These are phyloP conservation scores for Hevea brasiliensis DNA, from an alignment of 345 rosid species.

Conservation along the genomic window DNA sequence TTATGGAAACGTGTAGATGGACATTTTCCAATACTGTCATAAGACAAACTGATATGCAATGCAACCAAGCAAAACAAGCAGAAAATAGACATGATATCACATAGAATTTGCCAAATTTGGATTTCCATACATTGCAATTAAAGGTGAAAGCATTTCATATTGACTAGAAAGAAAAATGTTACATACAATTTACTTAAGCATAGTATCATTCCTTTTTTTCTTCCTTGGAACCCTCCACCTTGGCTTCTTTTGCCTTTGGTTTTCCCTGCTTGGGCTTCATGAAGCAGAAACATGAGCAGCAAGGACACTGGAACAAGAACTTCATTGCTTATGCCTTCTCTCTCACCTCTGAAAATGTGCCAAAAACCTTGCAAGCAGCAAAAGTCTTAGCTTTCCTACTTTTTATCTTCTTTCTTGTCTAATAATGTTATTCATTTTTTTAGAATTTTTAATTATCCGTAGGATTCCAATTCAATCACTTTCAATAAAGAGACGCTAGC, in stretches of 20 bases:
- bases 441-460: not conserved
- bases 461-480: constrained; percentile 64
- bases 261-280: constrained; percentile 69
- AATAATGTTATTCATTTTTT: not conserved
- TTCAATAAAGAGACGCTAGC: constrained; percentile 38
- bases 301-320: constrained; percentile 88
- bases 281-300: constrained; percentile 87
- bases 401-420: constrained; percentile 13
- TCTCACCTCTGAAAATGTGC: constrained; percentile 1
- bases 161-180: constrained; percentile 1
- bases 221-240: constrained; percentile 21
- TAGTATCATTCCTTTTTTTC: constrained; percentile 32
- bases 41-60: not conserved
- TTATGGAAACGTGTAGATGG: not conserved
- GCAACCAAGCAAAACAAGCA: not conserved
- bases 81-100: not conserved
- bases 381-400: constrained; percentile 15
- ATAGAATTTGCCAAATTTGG: not conserved
- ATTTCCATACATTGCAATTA: not conserved
- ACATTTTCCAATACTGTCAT: not conserved
- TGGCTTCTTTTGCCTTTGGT: constrained; percentile 48
- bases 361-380: not conserved
- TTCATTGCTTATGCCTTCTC: constrained; percentile 49
- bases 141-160: not conserved
- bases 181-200: not conserved